Conservation (phyloP, 257 asterid species). For the Solanum sparsipilum region DNA sequence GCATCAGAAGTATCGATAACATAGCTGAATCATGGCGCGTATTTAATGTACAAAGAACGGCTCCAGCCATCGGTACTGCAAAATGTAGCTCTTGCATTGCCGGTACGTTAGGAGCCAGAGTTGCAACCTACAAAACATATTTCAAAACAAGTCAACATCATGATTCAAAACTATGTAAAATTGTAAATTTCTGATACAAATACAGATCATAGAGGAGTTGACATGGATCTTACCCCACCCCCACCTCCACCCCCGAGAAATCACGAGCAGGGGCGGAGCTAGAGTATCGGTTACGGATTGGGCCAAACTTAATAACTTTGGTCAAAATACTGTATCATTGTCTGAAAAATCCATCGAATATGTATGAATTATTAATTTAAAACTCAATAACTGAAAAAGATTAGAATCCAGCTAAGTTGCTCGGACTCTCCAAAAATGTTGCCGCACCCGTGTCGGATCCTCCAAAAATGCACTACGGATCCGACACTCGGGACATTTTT, state of each 20-base stretch:
- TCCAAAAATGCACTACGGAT: too few relatives aligned
- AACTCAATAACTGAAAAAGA: not conserved
- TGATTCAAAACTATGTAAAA: not conserved
- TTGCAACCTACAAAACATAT: not conserved
- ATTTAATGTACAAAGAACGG: not conserved
- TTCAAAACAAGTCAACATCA: not conserved
- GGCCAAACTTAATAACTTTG: not conserved
- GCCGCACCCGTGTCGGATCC: too few relatives aligned
- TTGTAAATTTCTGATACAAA: not conserved
- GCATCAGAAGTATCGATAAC: not conserved
- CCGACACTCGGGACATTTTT: too few relatives aligned
- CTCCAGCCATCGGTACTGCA: not conserved
- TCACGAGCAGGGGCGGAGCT: not conserved
- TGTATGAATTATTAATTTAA: not conserved
- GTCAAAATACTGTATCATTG: not conserved
- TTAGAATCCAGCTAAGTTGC: not conserved
- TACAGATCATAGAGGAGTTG: not conserved
- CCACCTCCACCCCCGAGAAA: not conserved
- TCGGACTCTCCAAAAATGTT: too few relatives aligned
- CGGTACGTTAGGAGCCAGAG: not conserved
- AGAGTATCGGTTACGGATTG: not conserved
- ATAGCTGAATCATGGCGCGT: not conserved
- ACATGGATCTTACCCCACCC: not conserved
- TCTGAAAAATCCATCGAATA: not conserved
- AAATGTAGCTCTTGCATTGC: conserved; percentile 4